Percentiles rank a stretch among this genome's conserved stretches.
These are phyloP conservation scores for Kwoniella shivajii DNA, from an alignment of 1,284 basidiomycete species.

Conservation along the genomic window DNA sequence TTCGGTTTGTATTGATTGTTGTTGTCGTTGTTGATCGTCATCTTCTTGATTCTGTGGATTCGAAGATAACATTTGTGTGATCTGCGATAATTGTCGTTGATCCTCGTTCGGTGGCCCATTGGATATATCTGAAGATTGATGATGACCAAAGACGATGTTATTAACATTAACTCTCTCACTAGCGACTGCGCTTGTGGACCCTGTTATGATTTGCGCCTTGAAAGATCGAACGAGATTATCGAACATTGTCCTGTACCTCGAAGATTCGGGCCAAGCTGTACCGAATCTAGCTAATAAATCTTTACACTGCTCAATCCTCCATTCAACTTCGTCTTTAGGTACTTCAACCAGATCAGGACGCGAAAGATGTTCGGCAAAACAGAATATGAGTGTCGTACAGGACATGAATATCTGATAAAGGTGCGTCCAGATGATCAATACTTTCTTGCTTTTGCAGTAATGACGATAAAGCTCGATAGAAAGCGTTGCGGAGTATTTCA, in stretches of 20 bases:
- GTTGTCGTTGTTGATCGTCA: neutral
- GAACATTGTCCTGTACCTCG: neutral
- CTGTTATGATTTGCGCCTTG: neutral
- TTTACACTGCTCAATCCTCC: neutral
- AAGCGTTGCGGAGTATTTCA: conserved; percentile 1
- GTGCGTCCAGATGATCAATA: conserved; percentile 12
- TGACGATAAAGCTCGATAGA: conserved; percentile 15
- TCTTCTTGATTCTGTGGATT: neutral
- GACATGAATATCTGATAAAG: conserved; percentile 14
- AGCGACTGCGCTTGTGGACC: neutral
- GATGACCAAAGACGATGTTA: too few relatives aligned
- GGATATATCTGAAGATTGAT: too few relatives aligned
- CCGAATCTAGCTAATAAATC: neutral
- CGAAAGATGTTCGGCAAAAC: conserved; percentile 1
- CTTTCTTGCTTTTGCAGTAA: conserved; percentile 4
- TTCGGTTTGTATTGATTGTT: neutral
- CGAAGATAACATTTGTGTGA: too few relatives aligned
- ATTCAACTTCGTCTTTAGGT: neutral
- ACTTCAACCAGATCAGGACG: conserved; percentile 7
- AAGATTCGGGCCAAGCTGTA: neutral
- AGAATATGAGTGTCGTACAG: conserved; percentile 12
- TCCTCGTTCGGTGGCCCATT: neutral
- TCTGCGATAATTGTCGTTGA: neutral
- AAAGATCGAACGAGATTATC: neutral
- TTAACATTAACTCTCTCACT: too few relatives aligned